Evolutionary conservation across 495 filamentous ascomycete genomes (phyloP), one percentile per base, ranked within the genome.

Genomic region (Cetradonia linearis): DNA sequence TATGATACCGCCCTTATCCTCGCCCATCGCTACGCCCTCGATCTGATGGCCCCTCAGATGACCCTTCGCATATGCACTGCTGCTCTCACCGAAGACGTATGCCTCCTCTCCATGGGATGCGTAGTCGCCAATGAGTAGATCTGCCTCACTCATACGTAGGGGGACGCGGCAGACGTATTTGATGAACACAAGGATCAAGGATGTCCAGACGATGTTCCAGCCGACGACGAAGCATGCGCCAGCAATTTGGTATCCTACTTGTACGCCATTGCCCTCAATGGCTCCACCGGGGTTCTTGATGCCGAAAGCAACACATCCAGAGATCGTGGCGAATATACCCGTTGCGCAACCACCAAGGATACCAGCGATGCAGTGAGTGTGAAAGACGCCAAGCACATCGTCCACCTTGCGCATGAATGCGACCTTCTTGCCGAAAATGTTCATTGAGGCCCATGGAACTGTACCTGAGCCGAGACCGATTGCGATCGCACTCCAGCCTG

Each of bases 211-310:
- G 13, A 79, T 44, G 60, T 82, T 82, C 70, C 75, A 76, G 40
- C 77, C 79, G 57, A 82, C 77, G 62, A 82, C 72, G 70, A 82
- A 82, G n/a, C 74, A 63, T 1, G 74, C 79, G 37, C 78, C 79
- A 27, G 75, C 79, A 56, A 82, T 72, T 62, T 82, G 79, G 44
- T 76, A 65, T 65, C 79, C 76, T 50, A 82, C 71, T 67, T 82
- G 79, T 14, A 65, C 70, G 10, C 78, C 78, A 59, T 81, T 81
- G 23, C 78, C 78, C 1, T 67, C 73, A 37, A 81, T 75, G 1
- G 78, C 79, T 31, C 79, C 79, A 36, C 79, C 79, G 27, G 73
- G 74, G 54, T 75, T 79, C 14, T 71, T 71, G 13, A 76, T 34
- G 20, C 72, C 78, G 59, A 82, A 82, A 7, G 77, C 76, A 3